Conservation (phyloP, 1,284 basidiomycete genomes). For the Sanghuangporus sanghuang region DNA sequence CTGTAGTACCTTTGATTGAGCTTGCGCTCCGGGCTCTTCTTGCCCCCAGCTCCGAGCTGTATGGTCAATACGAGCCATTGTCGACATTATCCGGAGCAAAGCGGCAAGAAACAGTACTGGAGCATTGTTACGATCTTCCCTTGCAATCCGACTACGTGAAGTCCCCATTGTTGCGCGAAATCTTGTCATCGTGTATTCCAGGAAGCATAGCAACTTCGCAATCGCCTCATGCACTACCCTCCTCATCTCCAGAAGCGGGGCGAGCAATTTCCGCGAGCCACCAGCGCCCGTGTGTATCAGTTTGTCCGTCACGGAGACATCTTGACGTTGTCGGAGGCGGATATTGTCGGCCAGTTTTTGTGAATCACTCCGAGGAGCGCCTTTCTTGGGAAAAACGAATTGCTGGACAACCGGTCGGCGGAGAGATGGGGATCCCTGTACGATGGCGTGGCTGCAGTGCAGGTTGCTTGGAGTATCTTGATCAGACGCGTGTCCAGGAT, state of each 20-base stretch:
- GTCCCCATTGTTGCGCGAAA: constrained; percentile 6
- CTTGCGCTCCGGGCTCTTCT: constrained; percentile 11
- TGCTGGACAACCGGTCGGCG: constrained; percentile 47
- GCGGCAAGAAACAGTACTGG: constrained; percentile 6
- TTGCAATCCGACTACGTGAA: constrained; percentile 5
- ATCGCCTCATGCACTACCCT: background rate
- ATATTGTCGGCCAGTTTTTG: constrained; percentile 37
- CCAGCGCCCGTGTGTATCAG: constrained; percentile 27
- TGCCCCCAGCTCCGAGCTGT: background rate
- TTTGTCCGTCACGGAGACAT: constrained; percentile 53
- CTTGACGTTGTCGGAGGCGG: constrained; percentile 15
- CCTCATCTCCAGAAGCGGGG: background rate
- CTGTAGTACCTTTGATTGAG: constrained; percentile 11
- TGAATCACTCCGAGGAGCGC: constrained; percentile 54
- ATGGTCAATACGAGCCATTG: background rate
- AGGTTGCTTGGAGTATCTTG: constrained; percentile 60
- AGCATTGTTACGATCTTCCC: constrained; percentile 12
- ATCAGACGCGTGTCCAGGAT: constrained; percentile 15
- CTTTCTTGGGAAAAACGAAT: constrained; percentile 59
- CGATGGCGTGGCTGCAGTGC: constrained; percentile 61
- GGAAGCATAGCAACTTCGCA: constrained; percentile 10
- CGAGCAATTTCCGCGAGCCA: background rate
- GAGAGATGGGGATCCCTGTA: constrained; percentile 45
- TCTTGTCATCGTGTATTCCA: constrained; percentile 9
- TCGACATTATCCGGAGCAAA: background rate